phyloP scores from a whole-genome alignment of 306 rosid species.

The Acacia acuminata region DNA sequence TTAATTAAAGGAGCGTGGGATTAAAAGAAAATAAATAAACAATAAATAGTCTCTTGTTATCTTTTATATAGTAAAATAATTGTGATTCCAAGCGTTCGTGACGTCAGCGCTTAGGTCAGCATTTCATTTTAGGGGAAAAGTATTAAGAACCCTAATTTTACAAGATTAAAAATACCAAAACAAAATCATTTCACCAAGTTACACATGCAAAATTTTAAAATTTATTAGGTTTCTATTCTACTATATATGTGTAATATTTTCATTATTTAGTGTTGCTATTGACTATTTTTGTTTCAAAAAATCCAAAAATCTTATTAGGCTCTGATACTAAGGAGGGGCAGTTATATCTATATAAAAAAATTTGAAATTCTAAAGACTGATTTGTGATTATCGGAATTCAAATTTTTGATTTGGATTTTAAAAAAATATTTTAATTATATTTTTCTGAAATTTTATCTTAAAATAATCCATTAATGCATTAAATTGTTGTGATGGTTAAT shows the following conservation, averaged over 20 bases:
- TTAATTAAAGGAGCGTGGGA: background rate
- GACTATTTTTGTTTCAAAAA: too few relatives aligned
- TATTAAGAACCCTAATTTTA: background rate
- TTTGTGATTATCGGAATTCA: too few relatives aligned
- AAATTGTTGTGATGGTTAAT: background rate
- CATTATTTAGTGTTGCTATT: too few relatives aligned
- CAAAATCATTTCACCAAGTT: too few relatives aligned
- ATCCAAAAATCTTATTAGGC: too few relatives aligned
- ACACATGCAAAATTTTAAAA: too few relatives aligned
- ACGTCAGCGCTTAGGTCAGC: background rate
- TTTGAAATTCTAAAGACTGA: too few relatives aligned
- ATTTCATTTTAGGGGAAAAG: background rate
- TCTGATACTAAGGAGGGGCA: too few relatives aligned
- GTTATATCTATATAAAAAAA: too few relatives aligned
- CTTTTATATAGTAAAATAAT: background rate
- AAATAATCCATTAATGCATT: background rate
- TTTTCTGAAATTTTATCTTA: background rate
- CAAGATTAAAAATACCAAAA: background rate
- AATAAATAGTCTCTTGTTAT: background rate
- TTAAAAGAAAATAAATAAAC: background rate
- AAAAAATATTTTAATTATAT: too few relatives aligned
- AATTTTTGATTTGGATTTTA: too few relatives aligned
- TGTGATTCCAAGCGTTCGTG: background rate
- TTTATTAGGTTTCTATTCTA: background rate
- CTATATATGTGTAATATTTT: too few relatives aligned